Evolutionary conservation across 2,329 filamentous ascomycete species (phyloP).

Genomic region (Dactylella cylindrospora): DNA sequence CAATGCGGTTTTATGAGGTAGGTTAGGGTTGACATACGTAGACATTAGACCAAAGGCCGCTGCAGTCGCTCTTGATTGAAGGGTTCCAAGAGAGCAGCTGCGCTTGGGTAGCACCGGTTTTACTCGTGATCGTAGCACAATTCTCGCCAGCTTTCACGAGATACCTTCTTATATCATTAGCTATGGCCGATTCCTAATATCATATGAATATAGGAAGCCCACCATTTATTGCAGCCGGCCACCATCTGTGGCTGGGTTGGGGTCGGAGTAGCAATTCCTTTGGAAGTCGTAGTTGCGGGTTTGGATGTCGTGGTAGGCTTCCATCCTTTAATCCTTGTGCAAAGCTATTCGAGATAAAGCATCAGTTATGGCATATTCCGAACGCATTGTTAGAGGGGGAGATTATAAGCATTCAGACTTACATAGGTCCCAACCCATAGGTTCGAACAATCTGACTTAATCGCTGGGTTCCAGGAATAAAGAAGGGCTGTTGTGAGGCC

Average conservation of each 20-base stretch:
- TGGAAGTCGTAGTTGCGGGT: background rate
- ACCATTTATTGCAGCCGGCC: slow-evolving; percentile 1
- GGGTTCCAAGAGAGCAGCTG: background rate
- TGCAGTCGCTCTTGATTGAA: slow-evolving; percentile 1
- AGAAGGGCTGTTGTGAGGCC: too few relatives aligned
- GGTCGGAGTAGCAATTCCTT: background rate
- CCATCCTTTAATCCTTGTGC: too few relatives aligned
- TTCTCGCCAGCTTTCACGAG: background rate
- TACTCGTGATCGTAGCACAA: background rate
- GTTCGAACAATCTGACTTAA: too few relatives aligned
- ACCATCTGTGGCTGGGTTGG: background rate
- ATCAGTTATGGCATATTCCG: too few relatives aligned
- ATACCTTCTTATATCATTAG: background rate
- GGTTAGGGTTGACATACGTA: background rate
- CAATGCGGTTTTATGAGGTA: too few relatives aligned
- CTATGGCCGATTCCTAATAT: background rate
- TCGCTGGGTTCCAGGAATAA: too few relatives aligned
- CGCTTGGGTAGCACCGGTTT: background rate
- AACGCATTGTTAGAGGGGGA: too few relatives aligned
- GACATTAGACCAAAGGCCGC: background rate
- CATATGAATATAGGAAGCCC: background rate
- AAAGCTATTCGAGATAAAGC: too few relatives aligned
- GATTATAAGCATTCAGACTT: too few relatives aligned
- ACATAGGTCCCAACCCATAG: too few relatives aligned
- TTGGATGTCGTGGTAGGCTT: too few relatives aligned